These are phyloP conservation scores for Leishmania major DNA, from an alignment of 208 protist genomes.

Conservation along the genomic window DNA sequence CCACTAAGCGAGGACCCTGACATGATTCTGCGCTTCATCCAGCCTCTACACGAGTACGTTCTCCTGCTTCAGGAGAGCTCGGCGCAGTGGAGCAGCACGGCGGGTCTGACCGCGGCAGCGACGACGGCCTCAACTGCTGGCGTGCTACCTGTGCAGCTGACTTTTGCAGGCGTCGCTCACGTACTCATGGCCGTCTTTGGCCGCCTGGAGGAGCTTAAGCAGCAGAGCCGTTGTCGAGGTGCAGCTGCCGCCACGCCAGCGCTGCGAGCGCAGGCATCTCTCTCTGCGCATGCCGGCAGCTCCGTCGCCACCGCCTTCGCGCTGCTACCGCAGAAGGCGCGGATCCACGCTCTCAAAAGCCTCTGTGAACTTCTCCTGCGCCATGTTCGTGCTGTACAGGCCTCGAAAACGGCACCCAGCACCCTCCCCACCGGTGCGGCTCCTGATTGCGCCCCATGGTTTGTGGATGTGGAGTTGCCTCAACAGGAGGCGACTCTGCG, in stretches of 20 bases:
- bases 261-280: not conserved
- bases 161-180: constrained; percentile 44
- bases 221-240: constrained; percentile 42
- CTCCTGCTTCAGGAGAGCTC: constrained; percentile 17
- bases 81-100: not conserved
- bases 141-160: constrained; percentile 29
- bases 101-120: not conserved
- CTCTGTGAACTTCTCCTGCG: constrained; percentile 65
- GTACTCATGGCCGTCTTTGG: constrained; percentile 44
- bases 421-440: not conserved
- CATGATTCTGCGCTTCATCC: constrained; percentile 36
- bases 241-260: constrained; percentile 6
- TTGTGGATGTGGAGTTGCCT: constrained; percentile 42
- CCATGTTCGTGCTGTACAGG: constrained; percentile 25
- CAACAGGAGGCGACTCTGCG: constrained; percentile 57
- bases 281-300: not conserved
- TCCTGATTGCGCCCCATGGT: constrained; percentile 24
- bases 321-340: constrained; percentile 78
- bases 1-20: constrained; percentile 10
- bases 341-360: constrained; percentile 73
- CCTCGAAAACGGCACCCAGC: constrained; percentile 2
- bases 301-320: constrained; percentile 26
- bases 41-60: constrained; percentile 48
- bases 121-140: not conserved
- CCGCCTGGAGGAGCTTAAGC: constrained; percentile 47